Evolutionary conservation across 1,139 yeast species (phyloP), one percentile per base, ranked within the genome.

Genomic region (Blastobotrys aristatus): DNA sequence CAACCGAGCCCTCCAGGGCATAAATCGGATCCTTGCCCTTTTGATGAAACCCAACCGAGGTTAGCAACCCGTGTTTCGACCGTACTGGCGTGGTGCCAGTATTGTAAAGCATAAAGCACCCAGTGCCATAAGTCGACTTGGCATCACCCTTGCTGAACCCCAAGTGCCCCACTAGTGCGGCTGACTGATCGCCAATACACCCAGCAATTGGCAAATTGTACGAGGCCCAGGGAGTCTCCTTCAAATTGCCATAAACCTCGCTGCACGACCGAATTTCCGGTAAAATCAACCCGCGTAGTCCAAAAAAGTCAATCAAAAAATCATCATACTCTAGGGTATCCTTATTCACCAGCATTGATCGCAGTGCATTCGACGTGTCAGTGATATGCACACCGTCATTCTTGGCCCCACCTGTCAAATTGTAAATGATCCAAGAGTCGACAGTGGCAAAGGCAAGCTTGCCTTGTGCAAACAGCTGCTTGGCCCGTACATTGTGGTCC

Each of bases 71-170:
- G 62, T 85, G 82, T 37, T 77, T 73, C 36, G 90, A 80, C 43
- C 82, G 77, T 24, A 70, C 67, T 11, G 72, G 70, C 49, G 57
- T 58, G 42, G 73, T 67, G 48, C 97, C 97, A 2, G 96, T 87
- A 69, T 90, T 90, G 74, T 85, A 88, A 55, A 90, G 74, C 55
- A 90, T 68, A 75, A 90, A 90, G 66, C 96, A 88, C 55, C 97
- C 97, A 2, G 97, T 90, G 57, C 97, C 97, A 63, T 89, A 90
- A n/a, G 97, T 90, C 73, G 95, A 87, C 68, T 90, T 90, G 36
- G 96, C 96, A 46, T 84, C 80, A 49, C 97, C 97, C 29, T 80
- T 76, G 55, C 77, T 75, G 61, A 87, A 79, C 1, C 96, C 96
- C 66, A 87, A 69, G 68, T 90, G 97, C 30, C 97, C 97, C 44